These are phyloP conservation scores for Gossypium rotundifolium DNA, from an alignment of 345 rosid species.

Conservation along the genomic window DNA sequence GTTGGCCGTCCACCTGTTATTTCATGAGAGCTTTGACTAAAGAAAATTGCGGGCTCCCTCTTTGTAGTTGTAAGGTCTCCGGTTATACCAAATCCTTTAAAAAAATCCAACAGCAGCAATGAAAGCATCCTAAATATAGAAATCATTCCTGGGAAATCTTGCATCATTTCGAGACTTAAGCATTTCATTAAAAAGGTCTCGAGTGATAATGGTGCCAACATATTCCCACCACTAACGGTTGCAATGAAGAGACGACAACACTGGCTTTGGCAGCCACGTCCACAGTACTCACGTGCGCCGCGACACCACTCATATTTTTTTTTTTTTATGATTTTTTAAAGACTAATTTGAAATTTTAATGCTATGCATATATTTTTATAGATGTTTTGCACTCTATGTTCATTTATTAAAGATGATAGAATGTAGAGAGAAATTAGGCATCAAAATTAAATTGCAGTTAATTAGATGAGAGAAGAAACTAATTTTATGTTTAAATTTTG, in stretches of 20 bases:
- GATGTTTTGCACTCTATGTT: too few relatives aligned
- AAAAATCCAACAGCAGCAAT: slow-evolving; percentile 20
- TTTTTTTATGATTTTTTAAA: too few relatives aligned
- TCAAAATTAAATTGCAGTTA: too few relatives aligned
- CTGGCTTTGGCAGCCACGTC: slow-evolving; percentile 27
- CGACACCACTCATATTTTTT: slow-evolving; percentile 22
- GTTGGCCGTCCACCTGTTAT: slow-evolving; percentile 47
- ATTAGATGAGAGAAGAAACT: too few relatives aligned
- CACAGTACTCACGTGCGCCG: slow-evolving; percentile 15
- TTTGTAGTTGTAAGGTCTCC: slow-evolving; percentile 20
- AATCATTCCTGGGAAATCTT: slow-evolving; percentile 21
- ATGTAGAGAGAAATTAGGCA: too few relatives aligned
- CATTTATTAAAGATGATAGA: too few relatives aligned
- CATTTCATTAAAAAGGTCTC: slow-evolving; percentile 17
- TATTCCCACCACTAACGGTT: not conserved
- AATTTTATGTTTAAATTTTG: too few relatives aligned
- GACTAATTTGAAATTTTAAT: too few relatives aligned
- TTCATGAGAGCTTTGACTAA: slow-evolving; percentile 35
- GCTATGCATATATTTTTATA: too few relatives aligned
- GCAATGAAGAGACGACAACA: slow-evolving; percentile 9
- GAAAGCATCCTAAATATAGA: slow-evolving; percentile 30
- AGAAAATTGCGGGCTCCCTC: slow-evolving; percentile 35
- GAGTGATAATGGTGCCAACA: slow-evolving; percentile 3
- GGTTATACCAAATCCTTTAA: slow-evolving; percentile 26
- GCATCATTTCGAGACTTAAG: slow-evolving; percentile 24